A percentile compares a stretch with the other conserved stretches of the same genome.
phyloP scores from a whole-genome alignment of 495 filamentous ascomycete species.

The Aspergillus carlsbadensis region DNA sequence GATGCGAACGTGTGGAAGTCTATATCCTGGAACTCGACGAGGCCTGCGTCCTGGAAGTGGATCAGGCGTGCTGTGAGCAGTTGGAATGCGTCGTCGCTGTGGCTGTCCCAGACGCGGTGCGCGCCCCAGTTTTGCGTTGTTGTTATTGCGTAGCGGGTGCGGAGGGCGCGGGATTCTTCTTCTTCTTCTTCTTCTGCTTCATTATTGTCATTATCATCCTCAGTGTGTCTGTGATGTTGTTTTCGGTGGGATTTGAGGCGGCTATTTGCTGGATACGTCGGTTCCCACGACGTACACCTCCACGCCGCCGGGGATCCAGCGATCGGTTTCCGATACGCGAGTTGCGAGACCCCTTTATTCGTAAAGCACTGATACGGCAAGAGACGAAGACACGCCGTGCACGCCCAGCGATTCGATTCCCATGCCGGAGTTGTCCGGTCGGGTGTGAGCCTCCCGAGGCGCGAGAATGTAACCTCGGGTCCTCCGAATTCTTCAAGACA shows the following conservation, averaged over 20 bases:
- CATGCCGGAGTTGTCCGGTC: background rate
- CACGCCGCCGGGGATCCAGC: background rate
- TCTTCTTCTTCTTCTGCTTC: no score
- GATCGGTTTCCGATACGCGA: background rate
- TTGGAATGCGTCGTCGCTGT: background rate
- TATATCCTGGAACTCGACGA: background rate
- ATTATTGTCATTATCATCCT: no score
- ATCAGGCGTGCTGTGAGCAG: background rate
- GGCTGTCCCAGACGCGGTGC: no score
- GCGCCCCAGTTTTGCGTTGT: background rate
- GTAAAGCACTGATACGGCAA: background rate
- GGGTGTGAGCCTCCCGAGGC: background rate
- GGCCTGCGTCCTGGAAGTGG: background rate
- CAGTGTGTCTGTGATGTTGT: background rate
- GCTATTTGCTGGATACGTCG: background rate
- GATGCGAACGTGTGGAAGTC: background rate
- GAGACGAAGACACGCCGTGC: background rate
- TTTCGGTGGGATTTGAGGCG: background rate
- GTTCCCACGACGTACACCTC: background rate
- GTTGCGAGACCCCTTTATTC: background rate
- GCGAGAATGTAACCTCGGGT: background rate
- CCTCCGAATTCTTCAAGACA: background rate
- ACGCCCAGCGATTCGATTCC: slow-evolving; percentile 1
- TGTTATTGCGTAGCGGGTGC: background rate
- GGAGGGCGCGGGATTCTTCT: background rate